phyloP scores from a whole-genome alignment of 106 monocot species.

The Triglochin maritima region DNA sequence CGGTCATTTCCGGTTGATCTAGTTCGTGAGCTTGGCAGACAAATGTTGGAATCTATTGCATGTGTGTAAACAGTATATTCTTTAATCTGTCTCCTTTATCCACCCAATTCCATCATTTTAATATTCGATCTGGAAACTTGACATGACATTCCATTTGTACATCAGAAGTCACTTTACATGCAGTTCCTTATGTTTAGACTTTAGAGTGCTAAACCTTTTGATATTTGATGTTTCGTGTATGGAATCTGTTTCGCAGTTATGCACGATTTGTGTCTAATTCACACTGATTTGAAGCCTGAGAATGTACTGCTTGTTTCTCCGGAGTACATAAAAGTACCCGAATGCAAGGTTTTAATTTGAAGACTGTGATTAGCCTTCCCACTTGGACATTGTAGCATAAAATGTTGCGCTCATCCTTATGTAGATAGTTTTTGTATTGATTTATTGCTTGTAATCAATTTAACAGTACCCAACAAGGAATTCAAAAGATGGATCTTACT shows the following conservation, averaged over 20 bases:
- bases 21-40: conserved; percentile 87
- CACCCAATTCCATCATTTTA: not conserved
- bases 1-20: conserved; percentile 91
- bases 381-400: not conserved
- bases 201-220: no score
- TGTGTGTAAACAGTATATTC: conserved; percentile 62
- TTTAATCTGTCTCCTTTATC: not conserved
- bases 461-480: conserved; percentile 26
- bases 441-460: not conserved
- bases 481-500: conserved; percentile 26
- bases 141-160: no score
- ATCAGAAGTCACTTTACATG: no score
- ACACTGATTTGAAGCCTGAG: conserved; percentile 32
- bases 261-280: conserved; percentile 21
- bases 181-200: no score
- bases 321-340: conserved; percentile 18
- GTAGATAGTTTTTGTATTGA: no score
- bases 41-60: conserved; percentile 94
- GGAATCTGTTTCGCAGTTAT: conserved; percentile 19
- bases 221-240: no score
- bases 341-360: conserved; percentile 10
- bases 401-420: no score
- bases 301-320: conserved; percentile 21
- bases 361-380: not conserved
- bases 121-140: no score